A percentile compares a stretch with the other conserved stretches of the same genome.
phyloP scores from a whole-genome alignment of 768 basidiomycete genomes.

The Auriscalpium microsporum region DNA sequence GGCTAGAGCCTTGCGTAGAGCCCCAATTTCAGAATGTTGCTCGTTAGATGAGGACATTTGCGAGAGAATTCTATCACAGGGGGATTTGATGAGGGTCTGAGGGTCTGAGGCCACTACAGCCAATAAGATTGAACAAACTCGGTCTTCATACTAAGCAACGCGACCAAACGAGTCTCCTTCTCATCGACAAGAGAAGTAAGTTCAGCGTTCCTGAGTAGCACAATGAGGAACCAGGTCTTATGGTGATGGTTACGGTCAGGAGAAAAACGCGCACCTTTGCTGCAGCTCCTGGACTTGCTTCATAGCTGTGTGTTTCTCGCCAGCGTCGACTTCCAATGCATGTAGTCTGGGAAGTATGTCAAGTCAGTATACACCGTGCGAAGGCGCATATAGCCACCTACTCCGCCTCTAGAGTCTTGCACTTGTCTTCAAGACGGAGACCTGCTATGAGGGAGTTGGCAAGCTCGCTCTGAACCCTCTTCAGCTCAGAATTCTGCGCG shows the following conservation, averaged over 20 bases:
- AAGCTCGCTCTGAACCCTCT: neutral
- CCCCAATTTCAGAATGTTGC: constrained; percentile 4
- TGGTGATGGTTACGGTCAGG: neutral
- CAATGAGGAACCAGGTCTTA: neutral
- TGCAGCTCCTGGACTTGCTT: neutral
- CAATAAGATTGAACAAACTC: constrained; percentile 8
- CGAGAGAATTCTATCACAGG: constrained; percentile 1
- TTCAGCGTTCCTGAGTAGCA: constrained; percentile 6
- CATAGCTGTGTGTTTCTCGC: neutral
- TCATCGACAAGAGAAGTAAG: constrained; percentile 9
- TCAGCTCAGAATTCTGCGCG: neutral
- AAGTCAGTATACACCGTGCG: no score
- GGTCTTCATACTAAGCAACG: constrained; percentile 6
- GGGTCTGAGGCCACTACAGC: neutral
- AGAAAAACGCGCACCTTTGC: neutral
- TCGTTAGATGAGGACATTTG: constrained; percentile 7
- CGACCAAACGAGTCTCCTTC: neutral
- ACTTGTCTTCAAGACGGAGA: neutral
- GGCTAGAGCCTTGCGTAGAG: constrained; percentile 1
- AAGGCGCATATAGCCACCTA: neutral
- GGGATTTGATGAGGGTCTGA: neutral
- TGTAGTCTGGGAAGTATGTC: neutral
- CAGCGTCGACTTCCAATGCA: neutral
- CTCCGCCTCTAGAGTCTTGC: constrained; percentile 4
- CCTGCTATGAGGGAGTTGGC: neutral